Evolutionary conservation across 1,139 yeast species (phyloP).

Genomic region (Geotrichum bryndzae): DNA sequence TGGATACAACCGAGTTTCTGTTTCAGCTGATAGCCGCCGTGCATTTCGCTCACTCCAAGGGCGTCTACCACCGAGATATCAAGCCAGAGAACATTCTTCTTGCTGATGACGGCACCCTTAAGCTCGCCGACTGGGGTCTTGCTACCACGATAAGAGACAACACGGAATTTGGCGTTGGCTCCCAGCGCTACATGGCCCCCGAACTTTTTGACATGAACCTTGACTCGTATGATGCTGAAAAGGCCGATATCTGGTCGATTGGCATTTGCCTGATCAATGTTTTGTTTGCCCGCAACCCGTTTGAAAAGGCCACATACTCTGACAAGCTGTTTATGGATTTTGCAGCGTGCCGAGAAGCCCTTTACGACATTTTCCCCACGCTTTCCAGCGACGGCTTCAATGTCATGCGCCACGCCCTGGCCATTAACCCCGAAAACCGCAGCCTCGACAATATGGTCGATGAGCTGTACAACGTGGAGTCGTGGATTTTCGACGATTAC

Average conservation of each 20-base stretch:
- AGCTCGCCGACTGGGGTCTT: slow-evolving; percentile 87
- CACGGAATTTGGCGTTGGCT: slow-evolving; percentile 84
- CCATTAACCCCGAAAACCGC: slow-evolving; percentile 68
- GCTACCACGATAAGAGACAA: slow-evolving; percentile 64
- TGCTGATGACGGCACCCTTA: slow-evolving; percentile 60
- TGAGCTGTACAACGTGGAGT: background rate
- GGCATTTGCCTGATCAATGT: slow-evolving; percentile 82
- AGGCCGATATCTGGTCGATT: slow-evolving; percentile 88
- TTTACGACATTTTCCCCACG: slow-evolving; percentile 86
- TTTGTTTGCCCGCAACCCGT: slow-evolving; percentile 87
- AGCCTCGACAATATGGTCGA: background rate
- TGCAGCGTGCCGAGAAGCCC: slow-evolving; percentile 79
- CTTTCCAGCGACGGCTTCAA: slow-evolving; percentile 83
- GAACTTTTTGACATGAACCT: slow-evolving; percentile 53
- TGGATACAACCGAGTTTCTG: slow-evolving; percentile 62
- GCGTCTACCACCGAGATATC: slow-evolving; percentile 80
- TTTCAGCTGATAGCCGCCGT: slow-evolving; percentile 72
- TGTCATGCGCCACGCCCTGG: slow-evolving; percentile 68
- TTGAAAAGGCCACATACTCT: slow-evolving; percentile 68
- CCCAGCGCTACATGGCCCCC: slow-evolving; percentile 96
- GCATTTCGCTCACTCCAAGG: slow-evolving; percentile 63
- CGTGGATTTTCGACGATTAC: background rate
- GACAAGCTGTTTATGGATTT: slow-evolving; percentile 85
- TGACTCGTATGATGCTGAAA: slow-evolving; percentile 70
- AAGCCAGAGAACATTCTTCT: slow-evolving; percentile 86